Percentiles rank a stretch among this genome's conserved stretches.
phyloP scores from a whole-genome alignment of 2,329 filamentous ascomycete species.

The Tolypocladium endophyticum region DNA sequence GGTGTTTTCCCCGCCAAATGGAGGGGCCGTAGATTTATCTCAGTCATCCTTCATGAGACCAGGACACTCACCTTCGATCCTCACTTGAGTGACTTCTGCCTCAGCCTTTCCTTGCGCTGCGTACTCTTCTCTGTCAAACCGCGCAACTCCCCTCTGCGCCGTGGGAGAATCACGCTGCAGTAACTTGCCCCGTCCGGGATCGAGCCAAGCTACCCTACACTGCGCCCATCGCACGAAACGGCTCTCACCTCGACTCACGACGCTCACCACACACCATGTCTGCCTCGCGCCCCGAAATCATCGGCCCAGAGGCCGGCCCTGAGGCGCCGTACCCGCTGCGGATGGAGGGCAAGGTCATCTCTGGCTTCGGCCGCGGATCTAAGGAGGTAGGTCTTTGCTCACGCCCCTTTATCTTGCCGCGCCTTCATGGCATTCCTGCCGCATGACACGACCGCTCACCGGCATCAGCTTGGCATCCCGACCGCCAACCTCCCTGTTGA shows the following conservation, averaged over 20 bases:
- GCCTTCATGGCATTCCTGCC: too few relatives aligned
- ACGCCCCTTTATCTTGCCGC: not conserved
- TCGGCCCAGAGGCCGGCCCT: constrained; percentile 65
- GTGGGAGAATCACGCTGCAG: not conserved
- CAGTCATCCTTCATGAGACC: not conserved
- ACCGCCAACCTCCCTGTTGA: constrained; percentile 86
- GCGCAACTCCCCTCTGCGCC: not conserved
- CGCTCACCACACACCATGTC: constrained; percentile 12
- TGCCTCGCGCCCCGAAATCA: constrained; percentile 50
- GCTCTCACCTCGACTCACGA: not conserved
- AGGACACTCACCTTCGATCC: not conserved
- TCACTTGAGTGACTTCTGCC: not conserved
- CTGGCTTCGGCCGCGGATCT: constrained; percentile 86
- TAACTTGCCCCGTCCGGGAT: not conserved
- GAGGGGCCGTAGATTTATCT: too few relatives aligned
- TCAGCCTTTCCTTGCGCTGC: not conserved
- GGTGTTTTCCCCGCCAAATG: not conserved
- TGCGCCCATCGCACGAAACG: not conserved
- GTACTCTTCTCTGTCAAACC: not conserved
- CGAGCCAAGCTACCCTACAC: not conserved
- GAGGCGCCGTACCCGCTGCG: constrained; percentile 69
- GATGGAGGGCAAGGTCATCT: constrained; percentile 79
- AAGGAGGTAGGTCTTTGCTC: constrained; percentile 57
- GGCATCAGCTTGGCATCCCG: constrained; percentile 72
- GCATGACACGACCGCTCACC: not conserved